Evolutionary conservation across 2,329 filamentous ascomycete genomes (phyloP), one percentile per base, ranked within the genome.

Genomic region (Grosmannia huntii): DNA sequence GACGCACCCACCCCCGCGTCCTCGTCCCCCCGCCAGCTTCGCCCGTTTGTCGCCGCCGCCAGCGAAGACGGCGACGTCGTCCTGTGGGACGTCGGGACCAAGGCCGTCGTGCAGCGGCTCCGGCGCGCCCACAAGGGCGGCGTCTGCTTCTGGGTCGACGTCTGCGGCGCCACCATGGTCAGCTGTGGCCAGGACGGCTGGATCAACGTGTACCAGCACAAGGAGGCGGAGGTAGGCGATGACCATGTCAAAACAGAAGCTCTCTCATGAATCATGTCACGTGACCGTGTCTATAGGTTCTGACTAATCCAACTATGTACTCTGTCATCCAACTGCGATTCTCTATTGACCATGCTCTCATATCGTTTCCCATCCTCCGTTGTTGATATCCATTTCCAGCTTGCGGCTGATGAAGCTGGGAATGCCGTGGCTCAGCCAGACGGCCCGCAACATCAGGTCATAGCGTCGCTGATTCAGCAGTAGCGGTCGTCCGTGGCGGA

Each of bases 401-500:
- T 90, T 92, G 64, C 94, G 80, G 63, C 87, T 89, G 68, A 99
- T 96, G 53, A 90, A 84, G 64, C 88, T 95, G 41, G 91, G 91
- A 31, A 99, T 83, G 5, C 87, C 86, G 66, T 96, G 90, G 55
- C 84, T 82, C 60, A 97, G 76, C 86, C 95, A 96, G 50, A 91
- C 84, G 64, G 86, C 89, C 55, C 94, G 80, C 59, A 96, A 78
- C 71, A 96, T 79, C 41, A 86, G 84, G 71, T 99, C 94, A 70
- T 97, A 99, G 64, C 94, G 79, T 72, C 88, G 92, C 74, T 96
- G 92, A 68, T 95, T 96, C 59, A 99, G 75, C 70, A 90, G 96
- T 53, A 99, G 76, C 71, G 95, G 92, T 59, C 95, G 85, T 61
- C 89, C 88, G 62, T 94, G 87, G 61, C 89, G 82, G 41, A 99